phyloP scores from a whole-genome alignment of 225 moss, liverwort and hornwort genomes.

The Pseudoscleropodium purum region DNA sequence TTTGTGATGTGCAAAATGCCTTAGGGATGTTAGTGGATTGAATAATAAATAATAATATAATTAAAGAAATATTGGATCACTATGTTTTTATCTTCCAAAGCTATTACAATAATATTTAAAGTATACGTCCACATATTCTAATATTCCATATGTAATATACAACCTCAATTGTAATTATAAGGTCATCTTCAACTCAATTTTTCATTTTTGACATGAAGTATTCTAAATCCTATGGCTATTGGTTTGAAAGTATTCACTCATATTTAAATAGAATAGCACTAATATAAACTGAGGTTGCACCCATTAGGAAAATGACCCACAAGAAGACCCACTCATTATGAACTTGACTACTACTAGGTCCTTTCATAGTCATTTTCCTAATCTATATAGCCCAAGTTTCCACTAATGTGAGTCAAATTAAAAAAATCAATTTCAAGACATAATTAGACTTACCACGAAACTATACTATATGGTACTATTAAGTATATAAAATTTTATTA shows the following conservation, averaged over 20 bases:
- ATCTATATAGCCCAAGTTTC: neutral
- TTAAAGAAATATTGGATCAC: neutral
- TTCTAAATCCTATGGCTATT: neutral
- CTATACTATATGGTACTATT: too few species aligned
- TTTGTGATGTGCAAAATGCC: neutral
- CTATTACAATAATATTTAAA: neutral
- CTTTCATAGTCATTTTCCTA: neutral
- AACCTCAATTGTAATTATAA: neutral
- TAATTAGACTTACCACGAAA: neutral
- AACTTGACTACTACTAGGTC: neutral
- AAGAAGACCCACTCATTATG: neutral
- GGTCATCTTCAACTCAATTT: neutral
- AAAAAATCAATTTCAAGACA: neutral
- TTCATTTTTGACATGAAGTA: neutral
- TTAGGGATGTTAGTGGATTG: neutral
- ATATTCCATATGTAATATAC: too few species aligned
- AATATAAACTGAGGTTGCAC: fast-evolving
- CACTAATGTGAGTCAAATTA: neutral
- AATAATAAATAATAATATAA: neutral
- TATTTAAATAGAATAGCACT: neutral
- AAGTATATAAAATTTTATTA: neutral
- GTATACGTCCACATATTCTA: neutral
- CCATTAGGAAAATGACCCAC: fast-evolving
- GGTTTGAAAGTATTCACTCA: neutral
- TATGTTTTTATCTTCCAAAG: neutral